Evolutionary conservation across 2,329 filamentous ascomycete species (phyloP), one percentile per base, ranked within the genome.

Genomic region (Alternaria conjuncta): DNA sequence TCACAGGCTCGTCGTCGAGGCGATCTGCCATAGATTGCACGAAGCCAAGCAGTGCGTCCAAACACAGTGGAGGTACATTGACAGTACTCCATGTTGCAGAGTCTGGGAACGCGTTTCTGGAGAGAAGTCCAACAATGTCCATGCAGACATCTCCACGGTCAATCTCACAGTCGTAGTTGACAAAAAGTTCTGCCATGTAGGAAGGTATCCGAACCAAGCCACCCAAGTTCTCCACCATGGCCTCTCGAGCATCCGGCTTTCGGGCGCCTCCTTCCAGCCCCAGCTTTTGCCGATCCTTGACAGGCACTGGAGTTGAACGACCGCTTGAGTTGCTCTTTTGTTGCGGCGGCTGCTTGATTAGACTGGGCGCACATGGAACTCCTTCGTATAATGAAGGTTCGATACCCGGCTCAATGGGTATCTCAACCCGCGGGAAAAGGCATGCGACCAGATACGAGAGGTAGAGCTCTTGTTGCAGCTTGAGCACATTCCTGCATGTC

Each of bases 21-120:
- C 96, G 88, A 77, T 97, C 94, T 1, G 93, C 92, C 68, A 99
- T 91, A 69, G 93, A 97, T 75, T 97, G 94, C 32, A 99, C 88
- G 73, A 94, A 98, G 15, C 93, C 90, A 23, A 99, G 85, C 11
- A 99, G 84, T 10, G 96, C 94, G 81, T 99, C 96, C 21, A 99
- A 85, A 74, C 96, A 99, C 3, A 99, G 84, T 1, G 96, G 96
- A 15, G 96, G 96, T 1, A 99, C 96, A 76, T 97, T 99, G 6
- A 95, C 97, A 11, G 96, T 99, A 79, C 96, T 99, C 96, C 96
- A 99, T 6, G 94, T 97, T 6, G 95, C 96, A 9, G 96, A 97
- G 78, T 99, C 96, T 1, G 96, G 96, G 68, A 99, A 92, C 3
- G 96, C 96, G 78, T 97, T 99, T 62, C 96, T 88, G 20, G 96